These are phyloP conservation scores for Melanopsichium pennsylvanicum DNA, from an alignment of 1,284 basidiomycete species.

Conservation along the genomic window DNA sequence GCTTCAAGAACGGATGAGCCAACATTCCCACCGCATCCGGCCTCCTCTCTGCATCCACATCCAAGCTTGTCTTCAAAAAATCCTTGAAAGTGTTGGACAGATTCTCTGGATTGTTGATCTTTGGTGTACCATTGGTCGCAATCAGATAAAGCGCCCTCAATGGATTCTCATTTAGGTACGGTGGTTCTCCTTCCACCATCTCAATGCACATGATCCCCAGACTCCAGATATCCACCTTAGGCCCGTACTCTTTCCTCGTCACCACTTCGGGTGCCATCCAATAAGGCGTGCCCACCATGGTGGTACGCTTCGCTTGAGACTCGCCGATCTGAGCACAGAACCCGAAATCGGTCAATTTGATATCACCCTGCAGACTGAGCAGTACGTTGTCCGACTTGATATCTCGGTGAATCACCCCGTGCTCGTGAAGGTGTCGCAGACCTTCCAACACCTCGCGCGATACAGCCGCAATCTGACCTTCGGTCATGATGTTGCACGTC, in stretches of 20 bases:
- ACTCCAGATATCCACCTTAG: slow-evolving; percentile 98
- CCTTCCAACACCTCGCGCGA: slow-evolving; percentile 89
- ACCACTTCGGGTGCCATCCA: slow-evolving; percentile 99
- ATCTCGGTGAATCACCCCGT: slow-evolving; percentile 95
- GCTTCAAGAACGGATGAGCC: slow-evolving; percentile 87
- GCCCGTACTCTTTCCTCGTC: slow-evolving; percentile 96
- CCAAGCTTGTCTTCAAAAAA: slow-evolving; percentile 86
- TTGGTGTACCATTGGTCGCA: slow-evolving; percentile 97
- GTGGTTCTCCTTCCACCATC: slow-evolving; percentile 99
- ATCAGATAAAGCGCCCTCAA: slow-evolving; percentile 94
- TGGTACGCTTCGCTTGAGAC: slow-evolving; percentile 88
- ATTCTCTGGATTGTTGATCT: slow-evolving; percentile 92
- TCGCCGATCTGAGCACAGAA: slow-evolving; percentile 98
- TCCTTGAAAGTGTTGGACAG: slow-evolving; percentile 86
- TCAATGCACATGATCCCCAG: slow-evolving; percentile 99
- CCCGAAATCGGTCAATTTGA: slow-evolving; percentile 98
- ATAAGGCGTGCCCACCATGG: slow-evolving; percentile 99
- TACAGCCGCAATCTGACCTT: slow-evolving; percentile 90
- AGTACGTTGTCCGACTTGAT: slow-evolving; percentile 98
- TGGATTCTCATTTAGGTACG: slow-evolving; percentile 96
- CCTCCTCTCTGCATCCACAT: slow-evolving; percentile 91
- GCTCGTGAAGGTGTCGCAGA: slow-evolving; percentile 87
- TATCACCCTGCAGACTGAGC: slow-evolving; percentile 88
- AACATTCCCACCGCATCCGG: slow-evolving; percentile 86
- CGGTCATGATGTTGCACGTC: slow-evolving; percentile 93